Evolutionary conservation across 2,329 filamentous ascomycete genomes (phyloP), one percentile per base, ranked within the genome.

Genomic region (Metarhizium sp.): DNA sequence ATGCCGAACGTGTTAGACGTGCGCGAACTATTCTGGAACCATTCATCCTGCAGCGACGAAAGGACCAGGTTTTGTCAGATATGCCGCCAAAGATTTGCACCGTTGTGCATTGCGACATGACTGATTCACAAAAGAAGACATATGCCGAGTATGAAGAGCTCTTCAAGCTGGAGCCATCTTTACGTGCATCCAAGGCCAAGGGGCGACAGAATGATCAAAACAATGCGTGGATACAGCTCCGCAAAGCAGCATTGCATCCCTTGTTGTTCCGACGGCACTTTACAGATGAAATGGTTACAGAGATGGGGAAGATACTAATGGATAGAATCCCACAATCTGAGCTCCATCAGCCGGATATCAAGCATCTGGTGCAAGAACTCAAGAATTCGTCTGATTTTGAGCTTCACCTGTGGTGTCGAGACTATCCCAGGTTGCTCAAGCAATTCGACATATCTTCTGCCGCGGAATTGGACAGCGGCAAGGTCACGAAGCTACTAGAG

Each of bases 21-120:
- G 94, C 94, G 2, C 85, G 92, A 54, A 90, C 88, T 0, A 99
- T 99, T 76, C 83, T 99, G 65, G 90, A 92, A 29, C 94, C 94
- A 0, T 99, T 99, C 67, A 94, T 99, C 54, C 76, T 99, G 2
- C 90, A 95, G 59, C 83, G 94, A 7, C 92, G 94, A 73, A 99
- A 99, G 74, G 84, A 89, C 51, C 91, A 97, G 65, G 92, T 96
- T 8, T 78, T 97, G n/a, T 75, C 76, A 50, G 87, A 94, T 65
- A 79, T 99, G 60, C 92, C 94, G 0, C 76, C 78, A 52, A 97
- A 97, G 74, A 84, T 81, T 11, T 84, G 85, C 57, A 82, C 84
- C 3, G 85, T 96, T 1, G 84, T 92, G 58, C 87, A 87, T 65
- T 96, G 92, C 69, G 82, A 88, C 5, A 83, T 97, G 75, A 88